These are phyloP conservation scores for Avena atlantica DNA, from an alignment of 176 grass and related monocot species.

Conservation along the genomic window DNA sequence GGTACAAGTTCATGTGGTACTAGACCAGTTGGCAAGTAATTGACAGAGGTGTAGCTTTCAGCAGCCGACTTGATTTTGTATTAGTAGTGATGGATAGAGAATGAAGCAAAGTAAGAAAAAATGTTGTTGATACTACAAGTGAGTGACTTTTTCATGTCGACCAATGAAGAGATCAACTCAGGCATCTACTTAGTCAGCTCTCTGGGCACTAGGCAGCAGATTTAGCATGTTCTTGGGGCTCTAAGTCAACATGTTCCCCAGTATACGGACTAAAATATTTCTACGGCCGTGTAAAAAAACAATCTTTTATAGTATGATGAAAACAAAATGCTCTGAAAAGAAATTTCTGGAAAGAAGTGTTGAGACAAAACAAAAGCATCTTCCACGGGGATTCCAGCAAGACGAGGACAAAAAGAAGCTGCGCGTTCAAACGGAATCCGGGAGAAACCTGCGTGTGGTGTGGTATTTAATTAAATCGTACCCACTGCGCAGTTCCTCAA, in stretches of 20 bases:
- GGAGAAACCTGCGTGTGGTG: not conserved
- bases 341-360: not conserved
- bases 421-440: not conserved
- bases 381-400: slow-evolving; percentile 21
- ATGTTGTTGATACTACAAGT: slow-evolving; percentile 6
- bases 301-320: too few species aligned
- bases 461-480: not conserved
- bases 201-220: not conserved
- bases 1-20: slow-evolving; percentile 28
- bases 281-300: not conserved
- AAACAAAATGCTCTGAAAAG: not conserved
- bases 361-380: slow-evolving; percentile 18
- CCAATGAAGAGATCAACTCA: not conserved
- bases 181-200: slow-evolving; percentile 25
- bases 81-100: not conserved
- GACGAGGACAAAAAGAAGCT: slow-evolving; percentile 38
- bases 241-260: slow-evolving; percentile 27
- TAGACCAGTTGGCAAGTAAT: slow-evolving; percentile 32
- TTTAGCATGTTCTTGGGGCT: slow-evolving; percentile 29
- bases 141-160: slow-evolving; percentile 17
- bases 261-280: not conserved
- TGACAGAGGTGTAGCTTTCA: slow-evolving; percentile 46
- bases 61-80: not conserved
- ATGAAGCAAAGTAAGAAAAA: not conserved
- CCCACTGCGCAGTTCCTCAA: not conserved